phyloP scores from a whole-genome alignment of 2,329 filamentous ascomycete genomes.

The Colletotrichum sp. region DNA sequence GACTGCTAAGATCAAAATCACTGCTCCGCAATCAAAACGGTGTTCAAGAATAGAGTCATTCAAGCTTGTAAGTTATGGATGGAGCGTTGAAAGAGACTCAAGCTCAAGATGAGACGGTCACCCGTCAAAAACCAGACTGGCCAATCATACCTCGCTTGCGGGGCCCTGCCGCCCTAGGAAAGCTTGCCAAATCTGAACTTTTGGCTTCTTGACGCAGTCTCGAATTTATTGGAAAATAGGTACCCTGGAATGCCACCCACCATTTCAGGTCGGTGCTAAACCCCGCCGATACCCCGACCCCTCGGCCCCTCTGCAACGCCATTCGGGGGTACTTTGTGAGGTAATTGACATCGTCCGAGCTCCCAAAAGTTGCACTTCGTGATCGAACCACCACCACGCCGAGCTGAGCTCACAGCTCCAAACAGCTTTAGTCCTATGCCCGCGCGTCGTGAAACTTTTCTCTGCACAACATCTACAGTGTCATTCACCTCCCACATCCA shows the following conservation, averaged over 20 bases:
- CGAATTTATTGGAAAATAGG: background rate
- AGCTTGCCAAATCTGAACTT: background rate
- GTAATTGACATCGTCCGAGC: background rate
- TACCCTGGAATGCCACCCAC: background rate
- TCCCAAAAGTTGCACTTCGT: background rate
- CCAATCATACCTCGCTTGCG: background rate
- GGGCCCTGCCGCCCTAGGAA: background rate
- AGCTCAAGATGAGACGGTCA: background rate
- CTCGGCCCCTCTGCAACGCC: background rate
- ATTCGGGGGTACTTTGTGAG: background rate
- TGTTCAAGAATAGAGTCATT: background rate
- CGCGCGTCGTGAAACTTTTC: background rate
- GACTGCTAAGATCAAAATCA: background rate
- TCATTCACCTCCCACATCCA: background rate
- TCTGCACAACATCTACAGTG: rapidly evolving
- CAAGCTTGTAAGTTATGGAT: background rate
- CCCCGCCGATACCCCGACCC: constrained; percentile 6
- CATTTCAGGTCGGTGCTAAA: background rate
- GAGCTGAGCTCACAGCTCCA: background rate
- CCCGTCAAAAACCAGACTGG: background rate
- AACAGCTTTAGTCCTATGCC: background rate
- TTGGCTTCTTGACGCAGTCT: background rate
- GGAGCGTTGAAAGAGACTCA: background rate
- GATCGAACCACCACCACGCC: constrained; percentile 5
- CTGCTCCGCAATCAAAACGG: background rate